Evolutionary conservation across 441 rosid genomes (phyloP).

Genomic region (Heliophila coronopifolia): DNA sequence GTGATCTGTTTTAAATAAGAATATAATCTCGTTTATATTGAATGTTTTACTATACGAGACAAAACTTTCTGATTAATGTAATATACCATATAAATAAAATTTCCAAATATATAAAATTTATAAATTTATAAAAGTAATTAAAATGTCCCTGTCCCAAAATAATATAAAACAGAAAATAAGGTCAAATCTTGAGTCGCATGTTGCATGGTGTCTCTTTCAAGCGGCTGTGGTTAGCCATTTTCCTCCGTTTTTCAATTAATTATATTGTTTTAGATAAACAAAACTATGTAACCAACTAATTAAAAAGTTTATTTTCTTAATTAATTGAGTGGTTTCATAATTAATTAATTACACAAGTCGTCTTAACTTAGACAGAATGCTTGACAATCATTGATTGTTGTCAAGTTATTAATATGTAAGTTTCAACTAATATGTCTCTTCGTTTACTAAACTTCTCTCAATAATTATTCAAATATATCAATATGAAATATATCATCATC

Average conservation of each 20-base stretch:
- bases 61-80: too few species aligned
- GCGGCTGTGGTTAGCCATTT: slow-evolving; percentile 18
- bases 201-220: slow-evolving; percentile 26
- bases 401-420: slow-evolving; percentile 16
- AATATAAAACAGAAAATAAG: not conserved
- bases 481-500: too few species aligned
- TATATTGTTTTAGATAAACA: too few species aligned
- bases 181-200: slow-evolving; percentile 21
- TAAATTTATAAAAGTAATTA: slow-evolving; percentile 1
- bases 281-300: too few species aligned
- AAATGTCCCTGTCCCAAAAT: slow-evolving; percentile 6
- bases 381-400: slow-evolving; percentile 10
- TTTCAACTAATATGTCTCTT: slow-evolving; percentile 28
- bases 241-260: not conserved
- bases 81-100: too few species aligned
- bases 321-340: slow-evolving; percentile 7
- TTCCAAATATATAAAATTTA: not conserved
- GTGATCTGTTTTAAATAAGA: too few species aligned
- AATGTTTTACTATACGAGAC: too few species aligned
- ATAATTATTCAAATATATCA: slow-evolving; percentile 6
- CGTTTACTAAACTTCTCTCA: slow-evolving; percentile 15
- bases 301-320: too few species aligned
- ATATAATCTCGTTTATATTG: too few species aligned
- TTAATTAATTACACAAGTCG: slow-evolving; percentile 8
- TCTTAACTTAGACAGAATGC: slow-evolving; percentile 3